Base-by-base conservation (phyloP, 768 basidiomycete genomes). In the Serendipita sp. region DNA sequence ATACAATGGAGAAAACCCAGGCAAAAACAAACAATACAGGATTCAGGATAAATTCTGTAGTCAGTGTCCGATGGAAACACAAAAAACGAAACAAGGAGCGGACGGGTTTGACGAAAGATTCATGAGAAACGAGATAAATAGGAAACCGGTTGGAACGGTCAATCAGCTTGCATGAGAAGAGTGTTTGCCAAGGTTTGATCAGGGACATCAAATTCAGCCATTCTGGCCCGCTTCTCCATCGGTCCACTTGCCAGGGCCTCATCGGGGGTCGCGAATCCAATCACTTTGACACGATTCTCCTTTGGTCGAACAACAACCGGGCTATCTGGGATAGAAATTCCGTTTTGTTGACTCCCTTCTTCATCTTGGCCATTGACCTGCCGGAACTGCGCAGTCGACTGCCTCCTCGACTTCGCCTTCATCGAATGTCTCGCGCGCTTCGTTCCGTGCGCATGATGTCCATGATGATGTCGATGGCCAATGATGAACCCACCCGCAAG, bases 401-500 rank as follows among this genome's bases (percentile, higher is more conserved):
- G 22, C 9, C 20, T 38, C 42, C 20, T 51, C 48, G 30, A 48
- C 62, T 60, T 65, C 53, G 41, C 62, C 42, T 51, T 42, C 63
- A 44, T 65, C 62, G 30, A 63, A 42, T 61, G 42, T 63, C 56
- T 65, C 33, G 38, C 64, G 20, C 14, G 62, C 60, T 20, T 41
- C 41, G 60, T 64, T 60, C 64, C 63, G 48, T 20, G 64, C 60
- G 20, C 60, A 60, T 34, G 63, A 56, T 28, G 63, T 51, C 16
- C 43, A 38, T 61, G 42, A 38, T 73, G 53, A 76, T 72, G 63
- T 76, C 77, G 69, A 75, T 75, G 7, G 70, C 72, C 0, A 75
- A 88, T 74, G 9, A 75, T 71, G 43, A 75, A 71, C 0, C 79
- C 79, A 45, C 77, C 80, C 30, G 80, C 80, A 20, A 33, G 20